Conservation (phyloP, 768 basidiomycete genomes). For the Coprinellus micaceus region DNA sequence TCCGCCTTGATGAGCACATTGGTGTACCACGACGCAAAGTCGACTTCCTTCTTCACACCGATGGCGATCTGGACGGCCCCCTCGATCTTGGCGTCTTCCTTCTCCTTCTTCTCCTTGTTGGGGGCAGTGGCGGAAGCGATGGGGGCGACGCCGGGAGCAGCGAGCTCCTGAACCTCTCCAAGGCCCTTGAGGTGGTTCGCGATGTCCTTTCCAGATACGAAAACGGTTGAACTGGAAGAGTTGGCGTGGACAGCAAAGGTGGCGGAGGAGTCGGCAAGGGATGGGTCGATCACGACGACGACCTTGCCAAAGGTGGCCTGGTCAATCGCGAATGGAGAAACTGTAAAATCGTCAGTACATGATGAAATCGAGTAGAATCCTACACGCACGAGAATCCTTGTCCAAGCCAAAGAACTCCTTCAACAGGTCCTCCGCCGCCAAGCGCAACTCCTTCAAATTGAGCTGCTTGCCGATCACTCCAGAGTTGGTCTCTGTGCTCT, state of each 20-base stretch:
- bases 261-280: conserved; percentile 66
- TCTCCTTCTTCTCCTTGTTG: conserved; percentile 46
- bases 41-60: conserved; percentile 92
- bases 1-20: conserved; percentile 94
- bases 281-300: conserved; percentile 70
- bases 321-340: conserved; percentile 77
- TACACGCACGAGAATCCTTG: conserved; percentile 86
- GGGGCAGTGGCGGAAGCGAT: conserved; percentile 36
- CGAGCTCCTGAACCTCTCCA: conserved; percentile 72
- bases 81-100: conserved; percentile 78
- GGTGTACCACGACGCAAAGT: conserved; percentile 93
- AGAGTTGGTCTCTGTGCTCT: conserved; percentile 80
- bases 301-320: conserved; percentile 64
- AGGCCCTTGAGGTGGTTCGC: conserved; percentile 65
- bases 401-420: conserved; percentile 78
- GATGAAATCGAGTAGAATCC: background rate
- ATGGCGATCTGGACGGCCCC: conserved; percentile 90
- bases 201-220: conserved; percentile 78
- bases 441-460: conserved; percentile 80
- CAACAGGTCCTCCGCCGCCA: conserved; percentile 84
- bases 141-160: conserved; percentile 59
- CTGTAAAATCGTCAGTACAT: conserved; percentile 34
- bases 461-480: conserved; percentile 74
- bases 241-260: conserved; percentile 74
- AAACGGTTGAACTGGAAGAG: conserved; percentile 67